phyloP scores from a whole-genome alignment of 73 alveolate genomes.

The Symbiodinium natans region DNA sequence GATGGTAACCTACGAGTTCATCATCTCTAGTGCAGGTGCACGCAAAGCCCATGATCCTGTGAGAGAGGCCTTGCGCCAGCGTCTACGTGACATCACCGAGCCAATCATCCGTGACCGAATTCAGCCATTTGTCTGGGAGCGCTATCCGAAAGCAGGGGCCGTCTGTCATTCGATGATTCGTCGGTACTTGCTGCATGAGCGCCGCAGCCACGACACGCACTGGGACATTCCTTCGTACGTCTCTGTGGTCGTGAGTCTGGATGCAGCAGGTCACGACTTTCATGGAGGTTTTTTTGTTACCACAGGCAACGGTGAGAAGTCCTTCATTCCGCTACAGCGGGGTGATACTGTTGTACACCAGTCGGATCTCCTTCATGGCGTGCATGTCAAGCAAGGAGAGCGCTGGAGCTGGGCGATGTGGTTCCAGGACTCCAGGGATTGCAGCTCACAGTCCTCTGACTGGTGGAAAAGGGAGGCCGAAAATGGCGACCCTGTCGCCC shows the following conservation, averaged over 20 bases:
- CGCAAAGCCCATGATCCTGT: constrained; percentile 78
- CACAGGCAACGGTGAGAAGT: constrained; percentile 71
- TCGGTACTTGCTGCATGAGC: constrained; percentile 63
- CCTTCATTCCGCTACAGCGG: constrained; percentile 55
- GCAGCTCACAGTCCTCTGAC: constrained; percentile 42
- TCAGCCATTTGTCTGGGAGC: not conserved
- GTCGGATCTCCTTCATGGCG: constrained; percentile 69
- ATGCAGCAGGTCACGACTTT: constrained; percentile 42
- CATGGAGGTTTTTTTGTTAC: constrained; percentile 77
- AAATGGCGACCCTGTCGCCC: constrained; percentile 71
- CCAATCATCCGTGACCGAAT: constrained; percentile 63
- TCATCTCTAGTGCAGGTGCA: constrained; percentile 83
- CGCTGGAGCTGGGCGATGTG: constrained; percentile 93
- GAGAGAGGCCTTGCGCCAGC: constrained; percentile 50
- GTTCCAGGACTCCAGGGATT: constrained; percentile 79
- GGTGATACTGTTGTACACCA: constrained; percentile 90
- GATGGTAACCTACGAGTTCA: constrained; percentile 88
- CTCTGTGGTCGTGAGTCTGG: constrained; percentile 81
- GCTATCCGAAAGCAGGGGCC: constrained; percentile 41
- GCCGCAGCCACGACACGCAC: constrained; percentile 74
- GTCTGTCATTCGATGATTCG: constrained; percentile 91
- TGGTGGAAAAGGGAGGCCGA: constrained; percentile 85
- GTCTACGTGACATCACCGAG: constrained; percentile 52
- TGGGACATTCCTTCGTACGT: constrained; percentile 92
- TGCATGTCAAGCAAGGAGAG: constrained; percentile 52